Evolutionary conservation across 441 rosid species (phyloP).

Genomic region (Populus tomentosa): DNA sequence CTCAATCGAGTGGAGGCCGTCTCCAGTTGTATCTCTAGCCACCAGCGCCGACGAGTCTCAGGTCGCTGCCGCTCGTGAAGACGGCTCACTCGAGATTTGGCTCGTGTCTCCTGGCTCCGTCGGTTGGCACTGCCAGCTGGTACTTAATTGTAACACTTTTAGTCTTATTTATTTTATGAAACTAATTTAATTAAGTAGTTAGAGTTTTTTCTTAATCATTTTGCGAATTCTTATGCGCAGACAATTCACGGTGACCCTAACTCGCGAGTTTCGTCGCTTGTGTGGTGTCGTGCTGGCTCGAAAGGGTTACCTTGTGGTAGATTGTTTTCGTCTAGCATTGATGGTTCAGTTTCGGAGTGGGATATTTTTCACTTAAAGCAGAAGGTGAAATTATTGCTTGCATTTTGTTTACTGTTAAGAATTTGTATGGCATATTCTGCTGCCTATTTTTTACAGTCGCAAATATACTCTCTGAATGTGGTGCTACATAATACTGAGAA

Average conservation of each 20-base stretch:
- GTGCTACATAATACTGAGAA: no score
- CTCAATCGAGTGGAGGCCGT: slow-evolving; percentile 85
- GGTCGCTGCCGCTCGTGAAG: slow-evolving; percentile 88
- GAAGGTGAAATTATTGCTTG: slow-evolving; percentile 42
- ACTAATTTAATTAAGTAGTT: neutral
- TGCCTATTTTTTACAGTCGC: no score
- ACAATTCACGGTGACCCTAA: slow-evolving; percentile 73
- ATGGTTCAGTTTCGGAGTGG: slow-evolving; percentile 86
- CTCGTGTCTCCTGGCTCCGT: slow-evolving; percentile 84
- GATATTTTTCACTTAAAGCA: slow-evolving; percentile 82
- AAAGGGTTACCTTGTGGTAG: slow-evolving; percentile 49
- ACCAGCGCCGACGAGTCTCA: slow-evolving; percentile 67
- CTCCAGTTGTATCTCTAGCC: slow-evolving; percentile 82
- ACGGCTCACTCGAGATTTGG: slow-evolving; percentile 93
- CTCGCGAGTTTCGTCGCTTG: slow-evolving; percentile 73
- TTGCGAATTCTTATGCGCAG: slow-evolving; percentile 27
- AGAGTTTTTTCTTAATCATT: neutral
- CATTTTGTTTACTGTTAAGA: neutral
- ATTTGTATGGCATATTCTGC: neutral
- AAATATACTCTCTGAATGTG: no score
- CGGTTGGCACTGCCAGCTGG: slow-evolving; percentile 98
- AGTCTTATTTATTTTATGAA: neutral
- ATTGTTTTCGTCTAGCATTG: slow-evolving; percentile 77
- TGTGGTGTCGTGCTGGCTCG: slow-evolving; percentile 57
- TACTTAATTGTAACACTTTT: slow-evolving; percentile 13